phyloP scores from a whole-genome alignment of 1,139 yeast species.

The Blastobotrys elegans region DNA sequence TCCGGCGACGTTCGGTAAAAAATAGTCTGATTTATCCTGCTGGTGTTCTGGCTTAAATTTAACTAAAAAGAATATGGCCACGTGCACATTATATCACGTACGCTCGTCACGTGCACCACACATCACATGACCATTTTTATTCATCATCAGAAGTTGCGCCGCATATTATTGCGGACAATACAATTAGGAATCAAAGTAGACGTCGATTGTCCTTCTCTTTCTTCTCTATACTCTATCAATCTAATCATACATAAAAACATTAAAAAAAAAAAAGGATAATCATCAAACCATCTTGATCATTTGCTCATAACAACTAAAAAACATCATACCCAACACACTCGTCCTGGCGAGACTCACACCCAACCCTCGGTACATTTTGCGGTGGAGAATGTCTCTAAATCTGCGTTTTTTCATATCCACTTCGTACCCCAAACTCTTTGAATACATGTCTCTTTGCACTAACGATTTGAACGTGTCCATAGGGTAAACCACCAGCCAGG shows the following conservation, averaged over 20 bases:
- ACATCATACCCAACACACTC: constrained; percentile 66
- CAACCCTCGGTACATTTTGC: constrained; percentile 66
- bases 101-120: no score
- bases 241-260: not conserved
- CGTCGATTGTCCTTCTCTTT: no score
- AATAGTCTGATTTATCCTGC: no score
- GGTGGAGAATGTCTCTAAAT: constrained; percentile 31
- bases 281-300: constrained; percentile 19
- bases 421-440: constrained; percentile 52
- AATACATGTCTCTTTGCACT: constrained; percentile 67
- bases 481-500: constrained; percentile 75
- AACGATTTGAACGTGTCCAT: constrained; percentile 74
- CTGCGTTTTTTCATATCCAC: constrained; percentile 39
- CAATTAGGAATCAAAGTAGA: no score
- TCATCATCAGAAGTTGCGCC: no score
- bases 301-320: constrained; percentile 66
- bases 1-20: no score
- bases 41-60: no score
- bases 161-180: no score
- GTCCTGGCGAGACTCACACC: constrained; percentile 71
- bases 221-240: no score
- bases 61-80: no score
- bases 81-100: no score
- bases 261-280: not conserved
- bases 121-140: no score